Conservation (phyloP, 177 flowering plant genomes). For the Vitis hybrid region DNA sequence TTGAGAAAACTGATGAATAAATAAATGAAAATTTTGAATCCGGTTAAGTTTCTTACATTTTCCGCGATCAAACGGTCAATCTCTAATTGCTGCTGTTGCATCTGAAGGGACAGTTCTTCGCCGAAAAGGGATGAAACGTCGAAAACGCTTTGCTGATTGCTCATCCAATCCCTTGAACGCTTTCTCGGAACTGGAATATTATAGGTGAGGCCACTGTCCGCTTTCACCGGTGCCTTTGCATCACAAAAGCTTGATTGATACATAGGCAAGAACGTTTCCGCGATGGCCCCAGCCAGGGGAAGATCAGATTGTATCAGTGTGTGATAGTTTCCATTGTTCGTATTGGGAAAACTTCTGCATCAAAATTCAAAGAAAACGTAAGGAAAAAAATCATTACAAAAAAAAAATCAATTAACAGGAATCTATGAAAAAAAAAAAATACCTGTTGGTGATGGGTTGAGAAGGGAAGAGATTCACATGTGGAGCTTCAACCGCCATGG, state of each 20-base stretch:
- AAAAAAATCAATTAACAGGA: neutral
- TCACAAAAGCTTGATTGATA: constrained; percentile 17
- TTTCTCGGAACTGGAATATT: constrained; percentile 29
- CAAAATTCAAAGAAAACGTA: neutral
- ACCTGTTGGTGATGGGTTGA: constrained; percentile 44
- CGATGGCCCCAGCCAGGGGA: constrained; percentile 15
- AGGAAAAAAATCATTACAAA: neutral
- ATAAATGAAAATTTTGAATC: too few relatives aligned
- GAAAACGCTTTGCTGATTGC: neutral
- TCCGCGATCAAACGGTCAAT: constrained; percentile 40
- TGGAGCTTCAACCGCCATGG: constrained; percentile 68
- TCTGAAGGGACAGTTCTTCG: constrained; percentile 21
- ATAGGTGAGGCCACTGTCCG: constrained; percentile 56
- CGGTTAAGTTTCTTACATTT: constrained; percentile 27
- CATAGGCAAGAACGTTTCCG: constrained; percentile 19
- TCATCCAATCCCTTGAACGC: constrained; percentile 23
- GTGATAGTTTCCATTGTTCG: constrained; percentile 24
- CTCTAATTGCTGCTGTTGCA: constrained; percentile 38
- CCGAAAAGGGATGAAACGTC: constrained; percentile 21
- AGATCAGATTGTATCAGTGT: constrained; percentile 23
- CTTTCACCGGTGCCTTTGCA: constrained; percentile 28
- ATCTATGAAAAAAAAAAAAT: neutral
- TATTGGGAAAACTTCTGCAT: constrained; percentile 30
- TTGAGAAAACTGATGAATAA: neutral
- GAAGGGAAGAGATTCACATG: constrained; percentile 42